phyloP scores from a whole-genome alignment of 257 asterid species.

The Solanum habrochaites region DNA sequence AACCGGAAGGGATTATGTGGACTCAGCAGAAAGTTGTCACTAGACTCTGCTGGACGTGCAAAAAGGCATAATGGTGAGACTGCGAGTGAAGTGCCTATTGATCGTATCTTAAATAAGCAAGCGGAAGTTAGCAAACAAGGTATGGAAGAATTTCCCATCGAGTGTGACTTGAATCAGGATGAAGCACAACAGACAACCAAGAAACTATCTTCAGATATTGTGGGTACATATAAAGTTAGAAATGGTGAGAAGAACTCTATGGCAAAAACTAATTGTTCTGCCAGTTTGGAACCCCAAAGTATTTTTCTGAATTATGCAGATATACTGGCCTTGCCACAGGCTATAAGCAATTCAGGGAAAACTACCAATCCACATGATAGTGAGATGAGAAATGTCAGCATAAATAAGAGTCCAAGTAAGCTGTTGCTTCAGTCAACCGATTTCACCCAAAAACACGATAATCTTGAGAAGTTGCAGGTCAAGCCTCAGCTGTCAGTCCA shows the following conservation, averaged over 20 bases:
- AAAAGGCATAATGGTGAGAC: slow-evolving; percentile 9
- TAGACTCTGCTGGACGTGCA: slow-evolving; percentile 25
- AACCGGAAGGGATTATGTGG: slow-evolving; percentile 18
- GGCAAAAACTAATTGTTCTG: slow-evolving; percentile 8
- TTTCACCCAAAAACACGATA: slow-evolving; percentile 8
- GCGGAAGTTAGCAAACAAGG: slow-evolving; percentile 20
- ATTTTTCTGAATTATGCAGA: slow-evolving; percentile 6
- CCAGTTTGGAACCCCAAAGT: slow-evolving; percentile 9
- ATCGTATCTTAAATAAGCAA: slow-evolving; percentile 6
- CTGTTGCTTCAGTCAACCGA: slow-evolving; percentile 5
- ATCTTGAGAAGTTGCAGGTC: slow-evolving; percentile 4
- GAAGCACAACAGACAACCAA: slow-evolving; percentile 8
- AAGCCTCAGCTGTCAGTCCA: slow-evolving; percentile 4
- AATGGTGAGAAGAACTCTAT: slow-evolving; percentile 3
- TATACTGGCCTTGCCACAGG: neutral
- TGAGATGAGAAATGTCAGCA: slow-evolving; percentile 3
- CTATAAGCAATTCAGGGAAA: slow-evolving; percentile 2
- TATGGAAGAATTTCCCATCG: neutral
- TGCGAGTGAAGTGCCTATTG: slow-evolving; percentile 4
- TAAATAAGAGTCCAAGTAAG: neutral
- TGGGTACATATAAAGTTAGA: slow-evolving; percentile 18
- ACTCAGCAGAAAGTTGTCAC: slow-evolving; percentile 43
- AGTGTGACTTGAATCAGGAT: slow-evolving; percentile 3
- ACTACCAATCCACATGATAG: neutral
- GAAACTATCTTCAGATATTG: slow-evolving; percentile 24